Conservation (phyloP, 352 stramenopile species). For the Pythium plurisporium region DNA sequence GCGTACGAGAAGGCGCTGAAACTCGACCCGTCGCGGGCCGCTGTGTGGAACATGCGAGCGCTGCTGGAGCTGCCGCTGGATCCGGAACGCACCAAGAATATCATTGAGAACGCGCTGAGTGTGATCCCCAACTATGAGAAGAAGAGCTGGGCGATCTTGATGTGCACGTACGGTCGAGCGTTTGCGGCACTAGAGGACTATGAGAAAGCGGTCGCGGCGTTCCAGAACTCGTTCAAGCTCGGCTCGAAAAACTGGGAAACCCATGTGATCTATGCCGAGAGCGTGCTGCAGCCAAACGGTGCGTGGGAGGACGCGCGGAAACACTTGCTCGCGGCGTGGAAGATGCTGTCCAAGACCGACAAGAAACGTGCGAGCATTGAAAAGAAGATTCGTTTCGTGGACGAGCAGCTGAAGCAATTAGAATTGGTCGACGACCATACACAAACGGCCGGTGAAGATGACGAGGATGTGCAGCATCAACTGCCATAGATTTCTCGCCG, state of each 20-base stretch:
- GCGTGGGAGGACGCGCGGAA: constrained; percentile 69
- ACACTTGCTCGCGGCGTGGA: constrained; percentile 56
- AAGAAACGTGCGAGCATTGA: constrained; percentile 44
- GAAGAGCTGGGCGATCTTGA: constrained; percentile 78
- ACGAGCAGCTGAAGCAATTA: constrained; percentile 28
- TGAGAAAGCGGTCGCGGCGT: constrained; percentile 71
- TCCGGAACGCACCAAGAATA: constrained; percentile 57
- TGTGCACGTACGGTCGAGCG: constrained; percentile 79
- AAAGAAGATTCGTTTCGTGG: constrained; percentile 52
- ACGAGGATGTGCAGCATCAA: no score
- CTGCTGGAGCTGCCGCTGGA: constrained; percentile 66
- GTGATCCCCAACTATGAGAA: constrained; percentile 72
- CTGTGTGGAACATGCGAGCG: constrained; percentile 80
- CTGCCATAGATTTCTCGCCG: no score
- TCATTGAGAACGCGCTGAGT: constrained; percentile 70
- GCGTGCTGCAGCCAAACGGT: constrained; percentile 66
- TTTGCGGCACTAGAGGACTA: constrained; percentile 67
- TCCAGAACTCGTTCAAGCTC: constrained; percentile 79
- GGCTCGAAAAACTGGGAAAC: constrained; percentile 78
- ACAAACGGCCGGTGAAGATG: background rate
- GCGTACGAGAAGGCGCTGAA: constrained; percentile 75
- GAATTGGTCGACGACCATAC: no score
- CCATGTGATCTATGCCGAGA: constrained; percentile 81
- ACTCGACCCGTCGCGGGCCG: constrained; percentile 54
- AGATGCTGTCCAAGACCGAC: constrained; percentile 54